phyloP scores from a whole-genome alignment of 2,329 filamentous ascomycete species.

The Colletotrichum liriopes region DNA sequence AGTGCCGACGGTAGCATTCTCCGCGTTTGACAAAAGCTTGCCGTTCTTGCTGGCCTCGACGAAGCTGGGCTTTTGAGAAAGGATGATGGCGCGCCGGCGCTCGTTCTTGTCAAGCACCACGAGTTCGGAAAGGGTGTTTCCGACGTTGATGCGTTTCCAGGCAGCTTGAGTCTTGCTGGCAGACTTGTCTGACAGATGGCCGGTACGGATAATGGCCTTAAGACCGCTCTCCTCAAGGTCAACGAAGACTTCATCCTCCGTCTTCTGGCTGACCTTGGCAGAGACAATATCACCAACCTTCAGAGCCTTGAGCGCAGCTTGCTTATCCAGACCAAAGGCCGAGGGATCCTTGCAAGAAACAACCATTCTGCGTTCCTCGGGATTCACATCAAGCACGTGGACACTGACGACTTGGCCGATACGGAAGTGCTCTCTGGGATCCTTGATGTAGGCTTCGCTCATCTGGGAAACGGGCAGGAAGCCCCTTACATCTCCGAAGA shows the following conservation, averaged over 20 bases:
- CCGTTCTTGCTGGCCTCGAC: slow-evolving; percentile 81
- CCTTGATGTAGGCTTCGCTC: slow-evolving; percentile 96
- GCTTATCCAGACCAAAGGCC: slow-evolving; percentile 81
- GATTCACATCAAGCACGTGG: slow-evolving; percentile 86
- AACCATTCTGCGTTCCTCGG: slow-evolving; percentile 79
- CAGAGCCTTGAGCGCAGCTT: slow-evolving; percentile 82
- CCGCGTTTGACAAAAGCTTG: slow-evolving; percentile 80
- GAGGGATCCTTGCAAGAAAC: slow-evolving; percentile 95
- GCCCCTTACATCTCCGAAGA: slow-evolving; percentile 86
- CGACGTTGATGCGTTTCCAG: slow-evolving; percentile 86
- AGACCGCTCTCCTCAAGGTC: slow-evolving; percentile 82
- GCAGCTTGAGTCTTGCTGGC: slow-evolving; percentile 82
- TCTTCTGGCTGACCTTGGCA: slow-evolving; percentile 86
- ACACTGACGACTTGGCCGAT: slow-evolving; percentile 93
- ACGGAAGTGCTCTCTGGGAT: slow-evolving; percentile 91
- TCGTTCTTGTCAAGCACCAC: slow-evolving; percentile 90
- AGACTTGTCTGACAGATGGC: slow-evolving; percentile 90
- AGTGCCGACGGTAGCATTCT: slow-evolving; percentile 79
- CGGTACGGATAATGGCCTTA: slow-evolving; percentile 82
- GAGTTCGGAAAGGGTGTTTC: slow-evolving; percentile 86
- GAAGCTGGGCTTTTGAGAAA: slow-evolving; percentile 88
- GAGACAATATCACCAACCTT: slow-evolving; percentile 82
- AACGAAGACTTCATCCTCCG: slow-evolving; percentile 81
- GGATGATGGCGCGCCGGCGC: slow-evolving; percentile 79
- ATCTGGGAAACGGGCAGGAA: slow-evolving; percentile 96